These are phyloP conservation scores for Guyanaporus albipodus DNA, from an alignment of 768 basidiomycete species.

Conservation along the genomic window DNA sequence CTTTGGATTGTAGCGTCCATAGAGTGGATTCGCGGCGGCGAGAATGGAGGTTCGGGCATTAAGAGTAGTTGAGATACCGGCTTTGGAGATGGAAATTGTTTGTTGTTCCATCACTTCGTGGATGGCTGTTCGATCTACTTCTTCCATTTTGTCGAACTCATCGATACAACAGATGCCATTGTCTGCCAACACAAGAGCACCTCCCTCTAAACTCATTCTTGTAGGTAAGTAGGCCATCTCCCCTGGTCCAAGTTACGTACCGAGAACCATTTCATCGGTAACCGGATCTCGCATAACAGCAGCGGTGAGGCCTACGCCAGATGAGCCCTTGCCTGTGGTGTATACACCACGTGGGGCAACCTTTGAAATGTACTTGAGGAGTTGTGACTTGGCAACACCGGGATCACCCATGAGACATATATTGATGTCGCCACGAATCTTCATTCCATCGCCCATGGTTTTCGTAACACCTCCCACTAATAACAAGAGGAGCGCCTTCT, in stretches of 20 bases:
- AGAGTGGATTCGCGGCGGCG: slow-evolving; percentile 96
- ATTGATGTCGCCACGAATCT: slow-evolving; percentile 96
- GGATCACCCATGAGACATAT: slow-evolving; percentile 99
- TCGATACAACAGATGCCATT: slow-evolving; percentile 99
- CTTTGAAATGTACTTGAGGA: slow-evolving; percentile 97
- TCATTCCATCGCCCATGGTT: slow-evolving; percentile 95
- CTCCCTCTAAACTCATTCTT: slow-evolving; percentile 68
- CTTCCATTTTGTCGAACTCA: slow-evolving; percentile 99
- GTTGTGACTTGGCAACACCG: slow-evolving; percentile 96
- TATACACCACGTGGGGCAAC: slow-evolving; percentile 97
- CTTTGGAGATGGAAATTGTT: slow-evolving; percentile 99
- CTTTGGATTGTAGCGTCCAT: slow-evolving; percentile 97
- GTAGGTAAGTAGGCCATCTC: slow-evolving; percentile 7
- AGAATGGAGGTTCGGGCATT: slow-evolving; percentile 97
- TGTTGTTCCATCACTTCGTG: slow-evolving; percentile 99
- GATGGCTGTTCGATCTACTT: slow-evolving; percentile 93
- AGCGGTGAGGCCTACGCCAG: slow-evolving; percentile 97
- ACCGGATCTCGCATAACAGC: slow-evolving; percentile 99
- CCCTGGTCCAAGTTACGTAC: slow-evolving; percentile 44
- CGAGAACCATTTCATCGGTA: slow-evolving; percentile 98
- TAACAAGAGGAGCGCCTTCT: slow-evolving; percentile 89
- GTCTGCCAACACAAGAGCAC: slow-evolving; percentile 97
- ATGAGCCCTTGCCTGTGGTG: slow-evolving; percentile 97
- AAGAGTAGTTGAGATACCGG: slow-evolving; percentile 96
- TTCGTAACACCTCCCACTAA: slow-evolving; percentile 97